A percentile compares a stretch with the other conserved stretches of the same genome.
phyloP scores from a whole-genome alignment of 176 grass and related monocot species.

The Otatea glauca region DNA sequence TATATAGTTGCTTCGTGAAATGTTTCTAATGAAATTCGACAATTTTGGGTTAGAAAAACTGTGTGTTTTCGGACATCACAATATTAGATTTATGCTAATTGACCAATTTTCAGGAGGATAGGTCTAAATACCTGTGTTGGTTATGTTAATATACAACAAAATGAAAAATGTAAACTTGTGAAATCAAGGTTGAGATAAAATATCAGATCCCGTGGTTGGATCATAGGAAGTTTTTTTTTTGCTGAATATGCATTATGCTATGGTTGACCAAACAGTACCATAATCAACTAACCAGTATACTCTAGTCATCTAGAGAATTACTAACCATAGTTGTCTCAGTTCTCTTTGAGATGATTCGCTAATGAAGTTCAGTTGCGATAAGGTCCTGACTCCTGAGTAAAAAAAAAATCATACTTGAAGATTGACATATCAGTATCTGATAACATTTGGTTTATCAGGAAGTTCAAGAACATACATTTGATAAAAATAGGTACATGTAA shows the following conservation, averaged over 20 bases:
- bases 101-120: conserved; percentile 11
- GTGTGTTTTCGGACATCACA: not conserved
- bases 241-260: not conserved
- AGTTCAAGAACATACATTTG: not conserved
- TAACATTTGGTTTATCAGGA: not conserved
- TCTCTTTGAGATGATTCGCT: not conserved
- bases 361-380: not conserved
- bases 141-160: not conserved
- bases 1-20: not conserved
- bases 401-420: not conserved
- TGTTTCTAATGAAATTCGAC: not conserved
- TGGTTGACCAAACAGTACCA: not conserved
- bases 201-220: not conserved
- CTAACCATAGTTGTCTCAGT: not conserved
- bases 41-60: conserved; percentile 13
- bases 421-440: not conserved
- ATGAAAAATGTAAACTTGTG: not conserved
- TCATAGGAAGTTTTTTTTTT: not conserved
- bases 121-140: not conserved
- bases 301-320: not conserved
- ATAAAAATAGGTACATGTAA: not conserved
- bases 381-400: not conserved
- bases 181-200: conserved; percentile 28
- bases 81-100: not conserved
- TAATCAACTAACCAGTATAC: not conserved